Evolutionary conservation across 1,284 basidiomycete species (phyloP).

Genomic region (Neonothopanus nambi): DNA sequence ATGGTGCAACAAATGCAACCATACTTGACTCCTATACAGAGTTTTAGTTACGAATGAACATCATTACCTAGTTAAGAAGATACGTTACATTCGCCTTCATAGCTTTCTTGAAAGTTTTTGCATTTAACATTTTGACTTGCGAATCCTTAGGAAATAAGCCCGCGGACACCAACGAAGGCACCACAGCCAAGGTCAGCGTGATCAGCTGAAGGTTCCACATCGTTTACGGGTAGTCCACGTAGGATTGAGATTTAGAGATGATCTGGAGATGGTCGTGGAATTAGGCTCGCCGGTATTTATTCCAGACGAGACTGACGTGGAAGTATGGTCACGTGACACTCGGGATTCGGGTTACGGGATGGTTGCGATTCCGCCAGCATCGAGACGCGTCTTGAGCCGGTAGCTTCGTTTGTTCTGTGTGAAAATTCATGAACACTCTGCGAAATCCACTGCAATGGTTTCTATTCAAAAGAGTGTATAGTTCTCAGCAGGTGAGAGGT

Average conservation of each 20-base stretch:
- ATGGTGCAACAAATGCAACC: conserved; percentile 89
- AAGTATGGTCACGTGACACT: conserved; percentile 3
- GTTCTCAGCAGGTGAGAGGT: too few relatives aligned
- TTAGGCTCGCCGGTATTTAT: neutral
- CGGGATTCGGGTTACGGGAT: conserved; percentile 5
- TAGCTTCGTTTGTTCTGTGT: neutral
- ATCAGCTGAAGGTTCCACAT: conserved; percentile 24
- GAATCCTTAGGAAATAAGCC: conserved; percentile 73
- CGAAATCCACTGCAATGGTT: too few relatives aligned
- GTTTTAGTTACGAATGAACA: neutral
- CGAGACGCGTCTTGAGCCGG: neutral
- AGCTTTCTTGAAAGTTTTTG: conserved; percentile 69
- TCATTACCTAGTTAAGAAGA: conserved; percentile 27
- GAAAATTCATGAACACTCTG: neutral
- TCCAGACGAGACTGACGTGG: conserved; percentile 1
- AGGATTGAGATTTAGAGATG: too few relatives aligned
- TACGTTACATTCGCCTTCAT: conserved; percentile 80
- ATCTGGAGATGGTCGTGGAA: too few relatives aligned
- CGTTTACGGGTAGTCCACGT: neutral
- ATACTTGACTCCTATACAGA: conserved; percentile 62
- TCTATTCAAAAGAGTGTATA: too few relatives aligned
- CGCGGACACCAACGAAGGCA: conserved; percentile 60
- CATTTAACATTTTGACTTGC: conserved; percentile 75
- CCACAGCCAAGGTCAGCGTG: conserved; percentile 38
- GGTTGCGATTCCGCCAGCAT: neutral